A percentile compares a stretch with the other conserved stretches of the same genome.
These are phyloP conservation scores for Blepharisma stoltei DNA, from an alignment of 73 alveolate genomes.

Conservation along the genomic window DNA sequence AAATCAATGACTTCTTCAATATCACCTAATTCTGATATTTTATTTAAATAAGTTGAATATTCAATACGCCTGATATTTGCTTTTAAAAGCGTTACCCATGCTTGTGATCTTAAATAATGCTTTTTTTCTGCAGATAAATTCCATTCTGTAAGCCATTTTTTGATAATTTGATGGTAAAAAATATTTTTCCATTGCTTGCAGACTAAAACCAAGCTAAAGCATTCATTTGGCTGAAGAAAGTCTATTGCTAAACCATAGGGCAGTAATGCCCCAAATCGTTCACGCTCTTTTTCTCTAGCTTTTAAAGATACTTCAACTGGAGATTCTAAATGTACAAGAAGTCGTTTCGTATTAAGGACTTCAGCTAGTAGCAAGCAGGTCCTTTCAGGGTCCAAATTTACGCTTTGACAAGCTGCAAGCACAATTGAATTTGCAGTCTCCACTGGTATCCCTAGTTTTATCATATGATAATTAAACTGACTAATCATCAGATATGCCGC, in stretches of 20 bases:
- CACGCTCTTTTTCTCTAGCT: slow-evolving; percentile 19
- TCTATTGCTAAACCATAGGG: slow-evolving; percentile 2
- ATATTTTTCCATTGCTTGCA: not conserved
- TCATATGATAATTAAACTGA: slow-evolving; percentile 12
- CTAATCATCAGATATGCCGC: not conserved
- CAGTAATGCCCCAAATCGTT: not conserved
- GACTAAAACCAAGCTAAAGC: not conserved
- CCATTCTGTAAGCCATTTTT: slow-evolving; percentile 10
- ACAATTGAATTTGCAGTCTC: not conserved
- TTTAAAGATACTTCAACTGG: not conserved
- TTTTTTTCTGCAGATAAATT: not conserved
- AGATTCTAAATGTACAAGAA: no score
- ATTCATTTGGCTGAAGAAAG: slow-evolving; percentile 12
- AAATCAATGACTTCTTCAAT: slow-evolving; percentile 54
- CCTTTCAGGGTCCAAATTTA: not conserved
- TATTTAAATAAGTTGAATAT: slow-evolving; percentile 8
- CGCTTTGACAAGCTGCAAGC: not conserved
- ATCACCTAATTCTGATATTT: not conserved
- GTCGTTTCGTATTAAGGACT: not conserved
- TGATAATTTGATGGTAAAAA: not conserved
- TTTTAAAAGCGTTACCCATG: not conserved
- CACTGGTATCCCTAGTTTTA: not conserved
- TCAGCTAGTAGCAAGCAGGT: not conserved
- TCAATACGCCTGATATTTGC: slow-evolving; percentile 7
- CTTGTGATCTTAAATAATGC: not conserved